A percentile compares a stretch with the other conserved stretches of the same genome.
These are phyloP conservation scores for Passalora sequoiae DNA, from an alignment of 2,329 filamentous ascomycete species.

Conservation along the genomic window DNA sequence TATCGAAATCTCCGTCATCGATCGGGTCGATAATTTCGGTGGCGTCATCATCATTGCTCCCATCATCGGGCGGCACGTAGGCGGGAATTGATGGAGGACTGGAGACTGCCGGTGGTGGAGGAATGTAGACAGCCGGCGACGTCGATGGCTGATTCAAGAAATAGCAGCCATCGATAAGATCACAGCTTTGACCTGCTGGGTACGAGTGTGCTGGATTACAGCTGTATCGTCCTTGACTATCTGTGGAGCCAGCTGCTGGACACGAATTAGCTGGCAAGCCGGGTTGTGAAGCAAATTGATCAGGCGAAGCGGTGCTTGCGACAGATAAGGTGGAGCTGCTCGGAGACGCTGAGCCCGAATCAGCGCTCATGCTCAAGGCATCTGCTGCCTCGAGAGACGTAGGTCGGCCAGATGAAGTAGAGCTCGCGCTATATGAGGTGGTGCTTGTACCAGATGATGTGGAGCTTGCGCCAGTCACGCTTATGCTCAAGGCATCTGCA, in stretches of 20 bases:
- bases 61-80: too few relatives aligned
- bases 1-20: too few relatives aligned
- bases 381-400: too few relatives aligned
- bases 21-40: too few relatives aligned
- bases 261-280: not conserved
- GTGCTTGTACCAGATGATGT: not conserved
- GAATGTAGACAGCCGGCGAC: not conserved
- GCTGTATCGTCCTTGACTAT: not conserved
- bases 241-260: not conserved
- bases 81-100: too few relatives aligned
- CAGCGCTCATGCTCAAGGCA: too few relatives aligned
- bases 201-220: not conserved
- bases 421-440: too few relatives aligned
- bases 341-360: not conserved
- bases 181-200: not conserved
- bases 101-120: too few relatives aligned
- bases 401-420: too few relatives aligned
- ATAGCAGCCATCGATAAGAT: not conserved
- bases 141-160: too few relatives aligned
- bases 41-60: too few relatives aligned
- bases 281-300: not conserved
- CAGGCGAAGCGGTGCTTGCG: not conserved
- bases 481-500: not conserved
- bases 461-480: not conserved
- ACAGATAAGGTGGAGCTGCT: not conserved